Evolutionary conservation across 352 stramenopile species (phyloP), one percentile per base, ranked within the genome.

Genomic region (Aphanomyces euteiches): DNA sequence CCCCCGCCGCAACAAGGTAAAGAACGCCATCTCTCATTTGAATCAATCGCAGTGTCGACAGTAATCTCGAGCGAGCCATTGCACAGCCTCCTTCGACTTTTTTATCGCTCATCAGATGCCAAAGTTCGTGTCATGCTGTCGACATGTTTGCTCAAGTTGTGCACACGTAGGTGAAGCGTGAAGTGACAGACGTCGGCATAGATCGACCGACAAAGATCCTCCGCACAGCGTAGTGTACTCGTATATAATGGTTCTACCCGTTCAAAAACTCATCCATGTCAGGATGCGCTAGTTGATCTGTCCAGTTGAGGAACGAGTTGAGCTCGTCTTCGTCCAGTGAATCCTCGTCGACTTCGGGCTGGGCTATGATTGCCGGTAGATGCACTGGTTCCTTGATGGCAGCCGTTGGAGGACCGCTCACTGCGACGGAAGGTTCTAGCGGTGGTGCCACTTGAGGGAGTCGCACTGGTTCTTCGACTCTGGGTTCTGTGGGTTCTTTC

Each of bases 251-350:
- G 28, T 63, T 17, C 21, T 68, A 7, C 17, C 47, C 47, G 40
- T 72, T 69, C 36, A 66, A 67, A 57, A 72, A 72, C 38, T 53
- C 37, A 19, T 66, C 40, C 4, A 66, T 10, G 36, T 68, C 66
- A 41, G 41, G 34, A 36, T 39, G 12, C 13, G 21, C 54, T 13
- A 73, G 47, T 34, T 70, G 48, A 19, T 93, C 84, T 5, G 87
- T 95, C 85, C 85, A 92, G 61, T 89, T 81, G 5, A 95, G 77
- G 21, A 95, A 75, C 28, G 86, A 79, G 60, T 92, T 92, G 13
- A 92, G 75, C 64, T 84, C 84, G 17, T 90, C 83, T 77, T 92
- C 83, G 47, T 92, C 81, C 8, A 94, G 64, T 12, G 83, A 92
- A 34, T 69, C 61, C 5, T 69, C 82, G 3, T 94, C 85, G 6